A percentile compares a stretch with the other conserved stretches of the same genome.
Conservation (phyloP, 2,329 filamentous ascomycete species). For the Pseudopyricularia javanii region DNA sequence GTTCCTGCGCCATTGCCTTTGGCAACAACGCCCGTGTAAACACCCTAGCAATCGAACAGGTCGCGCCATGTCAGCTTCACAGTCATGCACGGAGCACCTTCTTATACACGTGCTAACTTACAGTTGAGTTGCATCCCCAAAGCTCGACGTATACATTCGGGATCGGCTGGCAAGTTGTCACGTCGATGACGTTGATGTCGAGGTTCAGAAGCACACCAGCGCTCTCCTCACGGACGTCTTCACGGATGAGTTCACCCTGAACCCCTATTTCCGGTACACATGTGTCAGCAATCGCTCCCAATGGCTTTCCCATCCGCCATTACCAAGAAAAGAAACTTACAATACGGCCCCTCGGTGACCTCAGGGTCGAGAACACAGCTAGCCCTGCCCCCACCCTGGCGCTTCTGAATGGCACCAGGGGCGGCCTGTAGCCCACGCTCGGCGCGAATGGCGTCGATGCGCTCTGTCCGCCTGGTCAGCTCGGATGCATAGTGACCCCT, state of each 20-base stretch:
- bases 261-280: constrained; percentile 20
- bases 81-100: neutral
- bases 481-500: constrained; percentile 1
- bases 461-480: neutral
- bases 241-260: constrained; percentile 34
- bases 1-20: constrained; percentile 20
- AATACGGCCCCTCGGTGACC: constrained; percentile 1
- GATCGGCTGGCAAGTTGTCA: constrained; percentile 38
- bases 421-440: neutral
- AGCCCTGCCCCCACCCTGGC: neutral
- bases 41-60: constrained; percentile 11
- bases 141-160: constrained; percentile 36
- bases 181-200: constrained; percentile 41
- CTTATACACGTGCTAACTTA: constrained; percentile 3
- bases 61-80: neutral
- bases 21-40: constrained; percentile 25
- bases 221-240: constrained; percentile 33
- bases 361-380: constrained; percentile 1
- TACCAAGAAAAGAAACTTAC: neutral
- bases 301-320: neutral
- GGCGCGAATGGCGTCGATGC: neutral
- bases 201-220: constrained; percentile 33
- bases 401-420: neutral
- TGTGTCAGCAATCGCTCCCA: constrained; percentile 12
- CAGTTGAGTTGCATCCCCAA: constrained; percentile 30